A percentile compares a stretch with the other conserved stretches of the same genome.
These are phyloP conservation scores for Neofusicoccum laricinum DNA, from an alignment of 2,329 filamentous ascomycete species.

Conservation along the genomic window DNA sequence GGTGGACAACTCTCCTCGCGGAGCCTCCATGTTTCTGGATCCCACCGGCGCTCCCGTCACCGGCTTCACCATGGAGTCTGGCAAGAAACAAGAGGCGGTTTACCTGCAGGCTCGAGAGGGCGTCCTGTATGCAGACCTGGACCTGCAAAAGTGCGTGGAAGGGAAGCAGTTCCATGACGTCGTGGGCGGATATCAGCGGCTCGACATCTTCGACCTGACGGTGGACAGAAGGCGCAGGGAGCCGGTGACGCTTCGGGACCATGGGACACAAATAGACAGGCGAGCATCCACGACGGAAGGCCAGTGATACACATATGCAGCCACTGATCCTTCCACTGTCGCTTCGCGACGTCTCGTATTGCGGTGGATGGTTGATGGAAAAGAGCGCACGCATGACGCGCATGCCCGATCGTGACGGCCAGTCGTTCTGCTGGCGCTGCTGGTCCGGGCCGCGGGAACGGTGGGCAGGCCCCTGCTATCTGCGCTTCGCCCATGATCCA, in stretches of 20 bases:
- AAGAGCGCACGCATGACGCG: no score
- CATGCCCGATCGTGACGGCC: neutral
- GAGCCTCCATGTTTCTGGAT: constrained; percentile 51
- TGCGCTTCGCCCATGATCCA: neutral
- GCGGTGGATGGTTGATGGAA: no score
- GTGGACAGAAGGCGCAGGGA: constrained; percentile 43
- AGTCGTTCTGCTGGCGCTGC: no score
- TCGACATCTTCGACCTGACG: constrained; percentile 53
- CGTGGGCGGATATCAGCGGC: constrained; percentile 54
- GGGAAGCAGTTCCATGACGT: constrained; percentile 59
- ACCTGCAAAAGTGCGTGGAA: constrained; percentile 51
- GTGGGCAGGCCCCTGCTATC: neutral
- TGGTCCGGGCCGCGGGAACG: neutral
- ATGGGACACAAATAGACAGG: neutral
- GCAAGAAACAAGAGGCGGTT: constrained; percentile 27
- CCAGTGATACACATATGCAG: neutral
- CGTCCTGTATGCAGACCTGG: constrained; percentile 52
- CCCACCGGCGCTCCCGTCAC: constrained; percentile 45
- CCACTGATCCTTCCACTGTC: neutral
- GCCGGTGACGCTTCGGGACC: constrained; percentile 29
- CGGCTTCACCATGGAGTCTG: constrained; percentile 36
- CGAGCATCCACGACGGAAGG: no score
- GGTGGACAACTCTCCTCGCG: constrained; percentile 41
- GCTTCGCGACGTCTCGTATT: neutral
- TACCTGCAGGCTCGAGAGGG: constrained; percentile 47